Conservation (phyloP, 139 green algal species). For the Closterium sp. region DNA sequence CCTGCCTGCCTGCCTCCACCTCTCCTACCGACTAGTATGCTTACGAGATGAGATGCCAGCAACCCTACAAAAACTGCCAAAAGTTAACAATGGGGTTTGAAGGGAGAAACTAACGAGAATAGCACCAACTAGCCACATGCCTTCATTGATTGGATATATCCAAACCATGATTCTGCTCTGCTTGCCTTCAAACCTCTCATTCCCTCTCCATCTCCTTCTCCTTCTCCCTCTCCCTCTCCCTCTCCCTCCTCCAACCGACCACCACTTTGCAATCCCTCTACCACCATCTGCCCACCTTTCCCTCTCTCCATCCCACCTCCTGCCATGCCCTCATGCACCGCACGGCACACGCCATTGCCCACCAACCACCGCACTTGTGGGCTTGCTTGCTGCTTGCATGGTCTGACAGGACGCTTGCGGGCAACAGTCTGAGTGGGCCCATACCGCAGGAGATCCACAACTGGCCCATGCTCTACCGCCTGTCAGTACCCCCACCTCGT, state of each 20-base stretch:
- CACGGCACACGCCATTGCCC: too few species aligned
- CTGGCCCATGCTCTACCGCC: neutral
- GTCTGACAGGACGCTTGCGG: neutral
- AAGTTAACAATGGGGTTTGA: too few species aligned
- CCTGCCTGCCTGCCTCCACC: neutral
- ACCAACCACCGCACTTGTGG: too few species aligned
- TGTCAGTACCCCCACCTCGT: neutral
- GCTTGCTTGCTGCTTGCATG: neutral
- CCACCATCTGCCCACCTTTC: neutral
- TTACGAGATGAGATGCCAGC: too few species aligned
- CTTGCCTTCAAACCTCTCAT: neutral
- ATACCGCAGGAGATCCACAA: neutral
- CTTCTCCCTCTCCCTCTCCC: too few species aligned
- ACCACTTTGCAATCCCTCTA: neutral
- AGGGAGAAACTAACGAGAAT: too few species aligned
- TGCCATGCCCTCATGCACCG: neutral
- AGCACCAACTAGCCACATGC: too few species aligned
- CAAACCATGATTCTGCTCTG: neutral
- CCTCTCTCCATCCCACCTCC: neutral
- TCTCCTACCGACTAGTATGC: neutral
- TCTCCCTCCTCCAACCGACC: too few species aligned
- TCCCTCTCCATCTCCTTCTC: neutral
- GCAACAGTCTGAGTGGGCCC: neutral
- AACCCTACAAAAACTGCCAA: too few species aligned
- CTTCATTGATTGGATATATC: too few species aligned